Evolutionary conservation across 2,329 filamentous ascomycete genomes (phyloP).

Genomic region (Lachnellula arida): DNA sequence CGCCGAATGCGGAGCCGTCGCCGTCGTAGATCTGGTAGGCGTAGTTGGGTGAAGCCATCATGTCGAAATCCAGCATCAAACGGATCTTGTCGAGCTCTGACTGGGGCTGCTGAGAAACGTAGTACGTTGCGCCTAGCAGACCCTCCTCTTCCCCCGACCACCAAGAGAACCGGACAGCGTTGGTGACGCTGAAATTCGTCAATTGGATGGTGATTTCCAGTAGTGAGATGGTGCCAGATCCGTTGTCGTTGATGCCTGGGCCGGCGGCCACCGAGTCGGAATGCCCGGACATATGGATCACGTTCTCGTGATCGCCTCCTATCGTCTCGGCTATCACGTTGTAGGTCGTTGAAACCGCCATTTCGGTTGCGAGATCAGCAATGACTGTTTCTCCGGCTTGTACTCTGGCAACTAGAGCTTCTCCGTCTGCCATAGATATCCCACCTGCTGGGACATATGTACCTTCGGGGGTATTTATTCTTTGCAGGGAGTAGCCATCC

Average conservation of each 20-base stretch:
- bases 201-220: conserved; percentile 58
- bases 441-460: conserved; percentile 44
- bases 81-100: conserved; percentile 57
- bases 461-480: conserved; percentile 49
- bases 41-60: conserved; percentile 56
- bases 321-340: conserved; percentile 60
- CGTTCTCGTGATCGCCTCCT: conserved; percentile 55
- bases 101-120: conserved; percentile 46
- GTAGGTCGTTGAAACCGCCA: conserved; percentile 3
- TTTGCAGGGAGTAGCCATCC: conserved; percentile 11
- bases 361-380: conserved; percentile 8
- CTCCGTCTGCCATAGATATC: conserved; percentile 39
- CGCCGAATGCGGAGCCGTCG: conserved; percentile 63
- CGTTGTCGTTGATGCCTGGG: conserved; percentile 40
- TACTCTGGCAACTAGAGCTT: conserved; percentile 10
- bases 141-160: conserved; percentile 63
- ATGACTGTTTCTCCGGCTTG: conserved; percentile 9
- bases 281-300: conserved; percentile 59
- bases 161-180: conserved; percentile 63
- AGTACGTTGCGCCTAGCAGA: conserved; percentile 57
- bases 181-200: conserved; percentile 52
- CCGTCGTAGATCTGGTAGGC: conserved; percentile 63
- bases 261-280: conserved; percentile 57
- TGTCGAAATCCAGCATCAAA: conserved; percentile 51
- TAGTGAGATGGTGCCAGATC: conserved; percentile 39